A percentile compares a stretch with the other conserved stretches of the same genome.
These are phyloP conservation scores for Aspergillus pseudotamarii DNA, from an alignment of 2,329 filamentous ascomycete genomes.

Conservation along the genomic window DNA sequence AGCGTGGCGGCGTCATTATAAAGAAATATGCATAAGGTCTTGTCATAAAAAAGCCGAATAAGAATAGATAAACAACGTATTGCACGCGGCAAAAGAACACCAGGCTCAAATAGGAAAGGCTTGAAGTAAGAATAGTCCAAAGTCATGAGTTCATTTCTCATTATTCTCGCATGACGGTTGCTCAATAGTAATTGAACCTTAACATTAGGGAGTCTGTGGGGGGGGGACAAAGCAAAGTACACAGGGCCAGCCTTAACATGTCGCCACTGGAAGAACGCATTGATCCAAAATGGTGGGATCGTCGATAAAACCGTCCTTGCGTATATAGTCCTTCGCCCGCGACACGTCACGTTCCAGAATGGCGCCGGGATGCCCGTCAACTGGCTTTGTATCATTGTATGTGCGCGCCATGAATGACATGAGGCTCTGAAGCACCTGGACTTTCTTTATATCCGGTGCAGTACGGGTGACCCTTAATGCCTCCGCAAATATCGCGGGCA, in stretches of 20 bases:
- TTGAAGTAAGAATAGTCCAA: neutral
- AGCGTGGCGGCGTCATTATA: neutral
- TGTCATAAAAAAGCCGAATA: neutral
- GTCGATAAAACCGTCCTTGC: neutral
- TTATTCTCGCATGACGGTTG: neutral
- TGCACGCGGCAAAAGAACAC: neutral
- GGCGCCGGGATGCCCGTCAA: neutral
- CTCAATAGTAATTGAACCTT: neutral
- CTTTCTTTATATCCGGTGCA: neutral
- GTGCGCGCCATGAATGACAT: slow-evolving; percentile 10
- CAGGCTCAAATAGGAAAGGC: neutral
- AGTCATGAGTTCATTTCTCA: neutral
- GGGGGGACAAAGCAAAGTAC: neutral
- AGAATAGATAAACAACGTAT: neutral
- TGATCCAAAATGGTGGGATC: neutral
- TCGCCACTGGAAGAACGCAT: neutral
- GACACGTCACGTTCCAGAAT: slow-evolving; percentile 10
- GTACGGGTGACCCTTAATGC: neutral
- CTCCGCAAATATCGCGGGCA: slow-evolving; percentile 10
- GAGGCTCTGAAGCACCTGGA: slow-evolving; percentile 4
- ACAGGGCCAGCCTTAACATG: neutral
- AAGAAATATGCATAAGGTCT: neutral
- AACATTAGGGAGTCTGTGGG: neutral
- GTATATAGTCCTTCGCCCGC: neutral
- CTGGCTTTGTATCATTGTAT: neutral